These are phyloP conservation scores for Candida insectalens DNA, from an alignment of 805 yeast genomes.

Conservation along the genomic window DNA sequence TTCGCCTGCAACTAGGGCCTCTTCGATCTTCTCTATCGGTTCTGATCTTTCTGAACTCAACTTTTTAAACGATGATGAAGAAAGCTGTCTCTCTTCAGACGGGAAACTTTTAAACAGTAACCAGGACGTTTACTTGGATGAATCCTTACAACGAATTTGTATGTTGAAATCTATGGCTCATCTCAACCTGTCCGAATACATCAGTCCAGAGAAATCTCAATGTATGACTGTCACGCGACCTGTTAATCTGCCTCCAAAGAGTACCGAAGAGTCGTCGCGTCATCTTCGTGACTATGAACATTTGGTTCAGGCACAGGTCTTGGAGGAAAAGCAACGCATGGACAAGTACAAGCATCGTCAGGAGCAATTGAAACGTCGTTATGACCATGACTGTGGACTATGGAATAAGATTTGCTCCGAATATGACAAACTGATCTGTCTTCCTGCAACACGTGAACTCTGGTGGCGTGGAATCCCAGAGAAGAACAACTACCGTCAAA, in stretches of 20 bases:
- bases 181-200: conserved; percentile 2
- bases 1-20: conserved; percentile 31
- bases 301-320: conserved; percentile 31
- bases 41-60: conserved; percentile 21
- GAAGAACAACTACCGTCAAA: conserved; percentile 24
- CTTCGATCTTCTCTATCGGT: conserved; percentile 33
- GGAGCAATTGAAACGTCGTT: conserved; percentile 24
- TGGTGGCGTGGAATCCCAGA: conserved; percentile 56
- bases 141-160: conserved; percentile 26
- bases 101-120: conserved; percentile 26
- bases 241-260: conserved; percentile 57
- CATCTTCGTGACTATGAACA: conserved; percentile 46
- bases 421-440: conserved; percentile 24
- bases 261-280: conserved; percentile 37
- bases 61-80: conserved; percentile 12
- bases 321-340: conserved; percentile 27
- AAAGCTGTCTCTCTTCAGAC: conserved; percentile 22
- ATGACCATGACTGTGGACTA: conserved; percentile 25
- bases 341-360: conserved; percentile 22
- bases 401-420: conserved; percentile 36
- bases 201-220: conserved; percentile 12
- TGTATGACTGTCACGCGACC: conserved; percentile 48
- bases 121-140: conserved; percentile 25
- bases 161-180: conserved; percentile 16
- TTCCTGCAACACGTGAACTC: conserved; percentile 36